A percentile compares a stretch with the other conserved stretches of the same genome.
These are phyloP conservation scores for Cercospora zeae-maydis DNA, from an alignment of 2,329 filamentous ascomycete genomes.

Conservation along the genomic window DNA sequence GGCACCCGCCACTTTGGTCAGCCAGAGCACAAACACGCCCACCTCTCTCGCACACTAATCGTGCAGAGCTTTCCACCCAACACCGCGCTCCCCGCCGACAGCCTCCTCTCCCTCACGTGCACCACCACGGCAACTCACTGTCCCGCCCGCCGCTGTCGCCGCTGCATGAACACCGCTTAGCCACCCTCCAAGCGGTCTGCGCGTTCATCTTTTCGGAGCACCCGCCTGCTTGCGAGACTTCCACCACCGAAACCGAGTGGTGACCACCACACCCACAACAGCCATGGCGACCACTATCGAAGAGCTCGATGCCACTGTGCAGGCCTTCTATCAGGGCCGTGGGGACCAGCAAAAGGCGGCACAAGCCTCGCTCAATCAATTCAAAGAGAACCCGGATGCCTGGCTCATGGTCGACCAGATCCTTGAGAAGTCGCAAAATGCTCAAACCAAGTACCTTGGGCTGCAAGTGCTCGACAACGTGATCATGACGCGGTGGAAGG, in stretches of 20 bases:
- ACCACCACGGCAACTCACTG: constrained; percentile 10
- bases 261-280: constrained; percentile 21
- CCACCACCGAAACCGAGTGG: constrained; percentile 25
- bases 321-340: constrained; percentile 94
- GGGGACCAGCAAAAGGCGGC: constrained; percentile 96
- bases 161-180: constrained; percentile 31
- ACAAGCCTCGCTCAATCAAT: constrained; percentile 89
- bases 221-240: constrained; percentile 18
- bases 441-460: constrained; percentile 95
- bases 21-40: background rate
- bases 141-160: constrained; percentile 6
- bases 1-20: constrained; percentile 6
- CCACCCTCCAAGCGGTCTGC: constrained; percentile 31
- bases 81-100: constrained; percentile 7
- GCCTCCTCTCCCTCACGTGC: constrained; percentile 3
- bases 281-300: constrained; percentile 70
- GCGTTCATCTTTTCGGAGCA: constrained; percentile 25
- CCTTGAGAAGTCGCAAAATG: constrained; percentile 84
- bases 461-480: constrained; percentile 97
- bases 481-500: constrained; percentile 98
- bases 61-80: constrained; percentile 4
- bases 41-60: constrained; percentile 1
- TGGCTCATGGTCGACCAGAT: constrained; percentile 98
- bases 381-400: constrained; percentile 97
- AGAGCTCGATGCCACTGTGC: constrained; percentile 95